phyloP scores from a whole-genome alignment of 176 grass and related monocot genomes.

The Zea luxurians region DNA sequence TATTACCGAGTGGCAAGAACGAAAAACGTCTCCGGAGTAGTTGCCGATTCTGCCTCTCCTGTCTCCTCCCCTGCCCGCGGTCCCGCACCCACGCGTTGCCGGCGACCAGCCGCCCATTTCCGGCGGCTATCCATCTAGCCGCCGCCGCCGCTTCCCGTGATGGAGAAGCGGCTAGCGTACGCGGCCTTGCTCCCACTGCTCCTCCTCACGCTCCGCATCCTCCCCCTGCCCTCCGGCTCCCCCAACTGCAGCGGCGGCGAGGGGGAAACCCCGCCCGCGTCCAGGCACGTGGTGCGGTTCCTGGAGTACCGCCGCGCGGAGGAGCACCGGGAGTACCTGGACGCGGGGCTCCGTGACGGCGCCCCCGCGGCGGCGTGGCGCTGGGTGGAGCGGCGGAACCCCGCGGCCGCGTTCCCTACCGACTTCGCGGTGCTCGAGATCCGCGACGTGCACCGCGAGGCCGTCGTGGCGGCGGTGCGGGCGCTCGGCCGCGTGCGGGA shows the following conservation, averaged over 20 bases:
- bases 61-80: too few species aligned
- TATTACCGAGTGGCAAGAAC: not conserved
- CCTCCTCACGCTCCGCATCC: slow-evolving; percentile 43
- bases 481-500: slow-evolving; percentile 66
- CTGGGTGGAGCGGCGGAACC: slow-evolving; percentile 85
- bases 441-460: slow-evolving; percentile 38
- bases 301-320: slow-evolving; percentile 56
- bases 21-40: not conserved
- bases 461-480: slow-evolving; percentile 43
- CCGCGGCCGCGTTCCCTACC: slow-evolving; percentile 68
- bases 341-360: slow-evolving; percentile 32
- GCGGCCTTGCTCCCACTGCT: slow-evolving; percentile 42
- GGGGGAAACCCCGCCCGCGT: slow-evolving; percentile 9
- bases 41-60: slow-evolving; percentile 5
- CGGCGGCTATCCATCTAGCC: slow-evolving; percentile 9
- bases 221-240: slow-evolving; percentile 15
- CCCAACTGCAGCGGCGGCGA: not conserved
- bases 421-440: slow-evolving; percentile 90
- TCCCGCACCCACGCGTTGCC: not conserved
- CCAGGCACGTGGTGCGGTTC: slow-evolving; percentile 81
- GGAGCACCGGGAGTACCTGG: slow-evolving; percentile 68
- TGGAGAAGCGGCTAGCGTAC: slow-evolving; percentile 38
- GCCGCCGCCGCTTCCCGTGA: not conserved
- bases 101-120: slow-evolving; percentile 44
- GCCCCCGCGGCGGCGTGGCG: slow-evolving; percentile 48